phyloP scores from a whole-genome alignment of 306 rosid genomes.

The Acacia confusa region DNA sequence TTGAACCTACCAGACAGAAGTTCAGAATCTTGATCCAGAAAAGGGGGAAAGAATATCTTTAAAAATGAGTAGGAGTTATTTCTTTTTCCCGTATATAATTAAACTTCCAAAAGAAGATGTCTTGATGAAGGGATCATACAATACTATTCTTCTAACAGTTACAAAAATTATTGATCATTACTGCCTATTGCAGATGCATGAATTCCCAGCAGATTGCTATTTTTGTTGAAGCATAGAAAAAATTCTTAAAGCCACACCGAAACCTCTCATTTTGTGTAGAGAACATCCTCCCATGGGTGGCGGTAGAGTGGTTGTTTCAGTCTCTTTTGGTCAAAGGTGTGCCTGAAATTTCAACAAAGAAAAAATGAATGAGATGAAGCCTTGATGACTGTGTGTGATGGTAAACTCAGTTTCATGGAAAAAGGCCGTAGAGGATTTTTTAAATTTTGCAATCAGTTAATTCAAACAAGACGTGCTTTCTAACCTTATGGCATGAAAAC shows the following conservation, averaged over 20 bases:
- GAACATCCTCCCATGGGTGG: conserved; percentile 96
- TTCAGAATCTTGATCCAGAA: conserved; percentile 12
- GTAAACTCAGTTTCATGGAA: background rate
- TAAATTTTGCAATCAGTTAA: conserved; percentile 2
- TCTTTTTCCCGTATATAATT: conserved; percentile 31
- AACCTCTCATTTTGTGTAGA: conserved; percentile 75
- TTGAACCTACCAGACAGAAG: conserved; percentile 13
- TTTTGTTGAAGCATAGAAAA: conserved; percentile 19
- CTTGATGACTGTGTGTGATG: background rate
- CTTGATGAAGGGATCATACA: conserved; percentile 32
- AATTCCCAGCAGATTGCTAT: conserved; percentile 26
- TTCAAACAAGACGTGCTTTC: conserved; percentile 9
- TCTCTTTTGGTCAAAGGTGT: conserved; percentile 93
- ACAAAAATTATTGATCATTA: conserved; percentile 19
- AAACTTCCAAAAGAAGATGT: conserved; percentile 42
- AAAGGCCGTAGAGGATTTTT: background rate
- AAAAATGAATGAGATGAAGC: conserved; percentile 19
- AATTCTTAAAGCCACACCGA: conserved; percentile 17
- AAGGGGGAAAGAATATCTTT: conserved; percentile 15
- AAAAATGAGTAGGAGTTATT: conserved; percentile 29
- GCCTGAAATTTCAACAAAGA: conserved; percentile 51
- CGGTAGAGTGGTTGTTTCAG: conserved; percentile 94
- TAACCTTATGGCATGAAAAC: no score
- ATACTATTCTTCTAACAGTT: conserved; percentile 46
- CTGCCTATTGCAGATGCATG: conserved; percentile 32